Percentiles rank a stretch among this genome's conserved stretches.
These are phyloP conservation scores for Lepiota brunneoincarnata DNA, from an alignment of 768 basidiomycete species.

Conservation along the genomic window DNA sequence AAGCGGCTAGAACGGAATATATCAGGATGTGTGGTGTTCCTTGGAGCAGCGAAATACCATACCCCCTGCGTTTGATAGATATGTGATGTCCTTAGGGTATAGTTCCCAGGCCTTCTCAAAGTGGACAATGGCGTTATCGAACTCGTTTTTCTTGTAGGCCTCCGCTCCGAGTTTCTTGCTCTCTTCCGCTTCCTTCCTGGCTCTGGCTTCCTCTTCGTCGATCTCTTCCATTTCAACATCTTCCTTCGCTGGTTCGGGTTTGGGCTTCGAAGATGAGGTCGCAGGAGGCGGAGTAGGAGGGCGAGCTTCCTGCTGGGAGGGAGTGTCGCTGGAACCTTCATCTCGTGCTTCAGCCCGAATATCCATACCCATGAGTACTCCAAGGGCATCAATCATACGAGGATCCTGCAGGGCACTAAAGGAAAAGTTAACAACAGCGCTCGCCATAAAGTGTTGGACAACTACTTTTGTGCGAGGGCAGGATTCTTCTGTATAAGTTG, in stretches of 20 bases:
- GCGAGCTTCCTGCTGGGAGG: constrained; percentile 22
- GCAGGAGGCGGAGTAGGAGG: constrained; percentile 41
- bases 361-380: constrained; percentile 91
- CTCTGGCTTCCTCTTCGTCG: constrained; percentile 66
- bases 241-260: constrained; percentile 41
- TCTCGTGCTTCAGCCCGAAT: constrained; percentile 82
- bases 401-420: constrained; percentile 69
- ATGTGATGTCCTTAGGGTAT: constrained; percentile 92
- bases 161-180: constrained; percentile 77
- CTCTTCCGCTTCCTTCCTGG: constrained; percentile 75
- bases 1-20: constrained; percentile 56
- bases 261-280: constrained; percentile 40
- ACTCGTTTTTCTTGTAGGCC: constrained; percentile 84
- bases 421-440: not conserved
- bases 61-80: constrained; percentile 89
- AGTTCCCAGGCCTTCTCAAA: constrained; percentile 91
- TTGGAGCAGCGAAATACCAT: constrained; percentile 16
- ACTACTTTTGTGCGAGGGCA: constrained; percentile 52
- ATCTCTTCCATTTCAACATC: constrained; percentile 70
- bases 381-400: constrained; percentile 91
- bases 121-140: constrained; percentile 69
- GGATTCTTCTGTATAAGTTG: constrained; percentile 70
- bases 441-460: not conserved
- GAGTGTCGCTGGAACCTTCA: constrained; percentile 75
- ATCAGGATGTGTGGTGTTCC: not conserved